A percentile compares a stretch with the other conserved stretches of the same genome.
Evolutionary conservation across 2,329 filamentous ascomycete species (phyloP).

Genomic region (Hymenoscyphus fraxineus): DNA sequence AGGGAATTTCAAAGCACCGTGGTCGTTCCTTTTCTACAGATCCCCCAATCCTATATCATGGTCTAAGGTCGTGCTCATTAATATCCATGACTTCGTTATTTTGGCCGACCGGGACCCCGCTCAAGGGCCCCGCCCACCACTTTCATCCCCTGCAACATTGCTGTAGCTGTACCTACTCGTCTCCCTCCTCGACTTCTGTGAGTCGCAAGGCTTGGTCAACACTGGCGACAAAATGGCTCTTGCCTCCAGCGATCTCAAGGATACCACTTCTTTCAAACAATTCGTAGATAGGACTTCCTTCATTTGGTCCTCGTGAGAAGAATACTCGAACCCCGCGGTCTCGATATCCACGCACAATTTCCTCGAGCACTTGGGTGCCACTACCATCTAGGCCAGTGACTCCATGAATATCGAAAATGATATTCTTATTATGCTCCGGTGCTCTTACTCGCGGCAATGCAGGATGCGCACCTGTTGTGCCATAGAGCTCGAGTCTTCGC

Average conservation of each 20-base stretch:
- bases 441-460: slow-evolving; percentile 75
- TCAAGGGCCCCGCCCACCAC: slow-evolving; percentile 14
- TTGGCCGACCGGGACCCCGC: not conserved
- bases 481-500: slow-evolving; percentile 81
- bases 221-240: slow-evolving; percentile 71
- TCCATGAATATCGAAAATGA: slow-evolving; percentile 98
- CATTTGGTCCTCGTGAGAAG: slow-evolving; percentile 56
- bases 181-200: slow-evolving; percentile 62
- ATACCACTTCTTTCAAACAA: slow-evolving; percentile 80
- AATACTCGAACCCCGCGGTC: slow-evolving; percentile 72
- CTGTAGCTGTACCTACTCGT: slow-evolving; percentile 19
- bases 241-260: slow-evolving; percentile 75
- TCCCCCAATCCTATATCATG: not conserved
- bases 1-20: not conserved
- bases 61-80: not conserved
- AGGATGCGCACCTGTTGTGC: slow-evolving; percentile 79
- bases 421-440: slow-evolving; percentile 79
- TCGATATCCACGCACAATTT: slow-evolving; percentile 82
- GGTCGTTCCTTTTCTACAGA: not conserved
- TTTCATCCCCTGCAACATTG: slow-evolving; percentile 25
- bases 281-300: slow-evolving; percentile 46
- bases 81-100: not conserved
- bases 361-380: slow-evolving; percentile 82
- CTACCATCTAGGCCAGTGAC: slow-evolving; percentile 92
- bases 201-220: slow-evolving; percentile 81